phyloP scores from a whole-genome alignment of 805 yeast genomes.

The Cyberlindnera misumaiensis region DNA sequence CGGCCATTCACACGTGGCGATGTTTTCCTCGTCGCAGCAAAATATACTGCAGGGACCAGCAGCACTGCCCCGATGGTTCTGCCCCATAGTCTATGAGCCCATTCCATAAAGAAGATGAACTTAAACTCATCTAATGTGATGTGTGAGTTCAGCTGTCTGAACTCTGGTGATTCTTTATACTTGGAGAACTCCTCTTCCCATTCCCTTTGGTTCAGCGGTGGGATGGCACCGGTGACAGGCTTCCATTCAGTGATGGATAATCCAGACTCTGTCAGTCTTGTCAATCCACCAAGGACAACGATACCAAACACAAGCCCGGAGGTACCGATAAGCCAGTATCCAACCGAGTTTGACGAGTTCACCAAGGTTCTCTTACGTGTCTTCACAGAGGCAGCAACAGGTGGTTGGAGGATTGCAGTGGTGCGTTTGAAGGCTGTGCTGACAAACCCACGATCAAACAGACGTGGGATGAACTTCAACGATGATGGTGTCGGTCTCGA shows the following conservation, averaged over 20 bases:
- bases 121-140: constrained; percentile 88
- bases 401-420: not conserved
- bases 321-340: constrained; percentile 83
- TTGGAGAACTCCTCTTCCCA: constrained; percentile 84
- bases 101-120: constrained; percentile 93
- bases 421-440: not conserved
- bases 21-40: constrained; percentile 59
- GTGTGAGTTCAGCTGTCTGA: constrained; percentile 79
- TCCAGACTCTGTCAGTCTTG: constrained; percentile 94
- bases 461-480: constrained; percentile 2
- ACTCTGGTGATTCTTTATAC: constrained; percentile 86
- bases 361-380: constrained; percentile 15
- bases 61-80: constrained; percentile 82
- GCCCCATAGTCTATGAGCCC: constrained; percentile 94
- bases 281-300: constrained; percentile 93
- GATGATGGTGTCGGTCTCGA: constrained; percentile 3
- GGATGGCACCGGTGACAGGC: constrained; percentile 92
- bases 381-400: constrained; percentile 1
- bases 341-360: constrained; percentile 48
- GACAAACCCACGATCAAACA: not conserved
- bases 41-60: constrained; percentile 79
- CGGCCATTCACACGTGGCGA: constrained; percentile 61
- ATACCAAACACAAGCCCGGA: constrained; percentile 90
- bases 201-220: constrained; percentile 73
- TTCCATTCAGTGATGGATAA: constrained; percentile 97